Evolutionary conservation across 2,329 filamentous ascomycete genomes (phyloP), one percentile per base, ranked within the genome.

Genomic region (Aspergillus piperis): DNA sequence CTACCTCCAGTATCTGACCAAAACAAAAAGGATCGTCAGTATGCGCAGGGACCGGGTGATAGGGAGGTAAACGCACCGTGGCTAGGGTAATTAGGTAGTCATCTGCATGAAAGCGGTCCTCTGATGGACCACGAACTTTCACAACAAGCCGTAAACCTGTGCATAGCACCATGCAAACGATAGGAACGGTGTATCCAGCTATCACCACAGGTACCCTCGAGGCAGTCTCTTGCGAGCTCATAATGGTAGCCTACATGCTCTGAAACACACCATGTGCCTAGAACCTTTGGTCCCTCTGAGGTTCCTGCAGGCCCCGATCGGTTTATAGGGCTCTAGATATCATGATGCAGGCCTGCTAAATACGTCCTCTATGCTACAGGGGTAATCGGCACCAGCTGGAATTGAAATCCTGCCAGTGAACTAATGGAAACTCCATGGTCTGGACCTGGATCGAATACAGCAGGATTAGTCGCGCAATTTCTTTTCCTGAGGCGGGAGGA

Each of bases 151-250:
- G 41, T 13, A 59, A 19, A 32, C 44, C 51, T 5, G 57, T 59
- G 42, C 41, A 55, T 32, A 54, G n/a, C 1, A 55, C 30, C 36
- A 59, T 42, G 13, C 52, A 7, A 8, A 30, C 32, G 17, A 54
- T 55, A 7, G 57, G 51, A 15, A 59, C 51, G 15, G 23, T 48
- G 44, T 59, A 59, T 42, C 57, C 57, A 17, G 52, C 51, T 13
- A 59, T 50, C 10, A 55, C 42, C 36, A 55, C 15, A 19, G 51
- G 39, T 42, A 38, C 51, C 13, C 32, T 55, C 5, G 57, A 55
- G 32, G 41, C 50, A 3, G 51, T 48, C 19, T 47, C 30, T 21
- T 55, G 27, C 27, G 30, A 39, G 23, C 21, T 50, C 39, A n/a
- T 23, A 23, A 55, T 59, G 27, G 6, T 36, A 4, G 42, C 19